phyloP scores from a whole-genome alignment of 2,329 filamentous ascomycete species.

The Pseudogymnoascus sp. region DNA sequence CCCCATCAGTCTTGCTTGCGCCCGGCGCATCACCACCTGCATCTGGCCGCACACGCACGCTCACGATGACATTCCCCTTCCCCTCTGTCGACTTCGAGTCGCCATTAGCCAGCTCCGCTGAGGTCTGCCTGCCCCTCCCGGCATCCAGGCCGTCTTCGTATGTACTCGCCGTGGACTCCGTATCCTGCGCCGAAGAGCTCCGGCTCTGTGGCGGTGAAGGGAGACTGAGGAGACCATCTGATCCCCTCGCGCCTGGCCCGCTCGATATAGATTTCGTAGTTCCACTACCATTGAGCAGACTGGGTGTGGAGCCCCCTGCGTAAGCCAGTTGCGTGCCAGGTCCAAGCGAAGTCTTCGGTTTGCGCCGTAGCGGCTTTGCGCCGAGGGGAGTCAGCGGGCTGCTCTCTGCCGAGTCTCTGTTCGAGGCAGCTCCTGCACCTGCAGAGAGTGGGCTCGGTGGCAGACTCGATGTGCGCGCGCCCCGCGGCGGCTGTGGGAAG shows the following conservation, averaged over 20 bases:
- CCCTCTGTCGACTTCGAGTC: constrained; percentile 51
- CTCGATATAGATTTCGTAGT: constrained; percentile 66
- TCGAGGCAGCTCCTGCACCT: constrained; percentile 27
- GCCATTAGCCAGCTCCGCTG: constrained; percentile 24
- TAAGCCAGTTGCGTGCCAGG: constrained; percentile 27
- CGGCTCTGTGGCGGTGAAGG: constrained; percentile 81
- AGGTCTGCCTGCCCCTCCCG: constrained; percentile 25
- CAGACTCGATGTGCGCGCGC: constrained; percentile 48
- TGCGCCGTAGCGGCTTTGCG: constrained; percentile 20
- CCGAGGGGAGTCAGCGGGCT: constrained; percentile 14
- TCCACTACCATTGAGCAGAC: constrained; percentile 68
- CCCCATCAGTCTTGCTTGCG: constrained; percentile 55
- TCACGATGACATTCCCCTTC: constrained; percentile 94
- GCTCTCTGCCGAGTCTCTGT: constrained; percentile 20
- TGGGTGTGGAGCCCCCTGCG: constrained; percentile 47
- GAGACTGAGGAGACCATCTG: constrained; percentile 67
- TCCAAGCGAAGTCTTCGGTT: constrained; percentile 25
- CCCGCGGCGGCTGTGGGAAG: constrained; percentile 80
- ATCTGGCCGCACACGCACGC: constrained; percentile 87
- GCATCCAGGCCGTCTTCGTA: constrained; percentile 74
- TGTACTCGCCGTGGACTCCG: constrained; percentile 82
- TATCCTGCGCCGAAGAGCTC: constrained; percentile 86
- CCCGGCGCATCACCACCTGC: constrained; percentile 49
- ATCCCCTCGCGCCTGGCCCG: constrained; percentile 53
- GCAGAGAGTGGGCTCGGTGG: constrained; percentile 53